Base-by-base conservation (phyloP, 805 yeast genomes). In the Kregervanrija delftensis region DNA sequence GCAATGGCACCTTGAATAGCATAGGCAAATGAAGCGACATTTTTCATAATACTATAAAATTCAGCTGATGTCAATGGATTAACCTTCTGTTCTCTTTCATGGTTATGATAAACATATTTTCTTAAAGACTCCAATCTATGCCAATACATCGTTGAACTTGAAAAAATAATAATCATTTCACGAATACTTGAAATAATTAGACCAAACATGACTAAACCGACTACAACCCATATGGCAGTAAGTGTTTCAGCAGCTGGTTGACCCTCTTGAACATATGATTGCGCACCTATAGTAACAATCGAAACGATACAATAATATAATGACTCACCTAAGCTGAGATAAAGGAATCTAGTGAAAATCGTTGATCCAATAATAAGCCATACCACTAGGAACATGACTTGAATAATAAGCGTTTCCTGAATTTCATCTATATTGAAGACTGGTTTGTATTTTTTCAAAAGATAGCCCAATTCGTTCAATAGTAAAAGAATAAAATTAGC, bases 281-380 rank as follows among this genome's bases (percentile, higher is more conserved):
- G 96, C 13, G 82, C 67, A 0, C 96, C 96, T 30, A 89, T 74
- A 1, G 96, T 89, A 40, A 86, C 66, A 35, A 83, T 66, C 0
- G 95, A 80, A 1, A 85, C 88, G 10, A 77, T 74, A 53, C 88
- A 79, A 59, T 74, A 86, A 58, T 86, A 88, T 39, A 86, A 58
- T 0, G 86, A 79, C n/a, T 79, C 71, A 0, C 89, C 88, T 57
- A 73, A 85, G 1, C 72, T 66, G 9, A 78, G 55, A 36, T 67
- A 59, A 35, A 79, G 51, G 39, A 80, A 45, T 4, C 63, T 54
- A 1, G 76, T 67, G 52, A 79, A 79, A 53, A 78, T 58, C 1
- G 77, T 83, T 1, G 86, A 75, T 10, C 96, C 96, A 61, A 82
- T 70, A 2, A 80, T 72, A 15, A 86, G 64, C 95, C 95, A 87